These are phyloP conservation scores for Nemania diffusa DNA, from an alignment of 2,329 filamentous ascomycete species.

Conservation along the genomic window DNA sequence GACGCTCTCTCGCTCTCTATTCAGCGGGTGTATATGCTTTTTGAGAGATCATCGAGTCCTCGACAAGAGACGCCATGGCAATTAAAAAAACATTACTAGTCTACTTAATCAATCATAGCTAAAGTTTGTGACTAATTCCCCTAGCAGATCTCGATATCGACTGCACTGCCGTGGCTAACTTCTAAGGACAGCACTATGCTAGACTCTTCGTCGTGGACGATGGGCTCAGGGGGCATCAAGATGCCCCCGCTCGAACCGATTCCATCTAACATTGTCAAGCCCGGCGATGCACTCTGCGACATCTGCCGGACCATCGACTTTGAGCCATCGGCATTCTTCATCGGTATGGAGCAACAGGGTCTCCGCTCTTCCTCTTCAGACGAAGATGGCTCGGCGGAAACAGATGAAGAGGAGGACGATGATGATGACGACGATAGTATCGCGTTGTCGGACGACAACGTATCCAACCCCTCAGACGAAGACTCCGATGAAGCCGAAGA, in stretches of 20 bases:
- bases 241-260: slow-evolving; percentile 23
- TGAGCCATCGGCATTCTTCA: slow-evolving; percentile 11
- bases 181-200: not conserved
- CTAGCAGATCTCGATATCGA: not conserved
- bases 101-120: not conserved
- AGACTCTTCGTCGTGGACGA: slow-evolving; percentile 17
- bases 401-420: not conserved
- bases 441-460: slow-evolving; percentile 11
- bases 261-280: not conserved
- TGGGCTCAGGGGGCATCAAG: not conserved
- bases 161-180: not conserved
- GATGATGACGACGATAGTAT: slow-evolving; percentile 1
- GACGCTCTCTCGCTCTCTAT: no score
- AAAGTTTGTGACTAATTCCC: not conserved
- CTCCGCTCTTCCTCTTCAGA: not conserved
- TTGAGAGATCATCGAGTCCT: not conserved
- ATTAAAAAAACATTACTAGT: not conserved
- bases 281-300: slow-evolving; percentile 17
- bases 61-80: not conserved
- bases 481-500: not conserved
- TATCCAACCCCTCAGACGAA: not conserved
- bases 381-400: not conserved
- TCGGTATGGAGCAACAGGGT: not conserved
- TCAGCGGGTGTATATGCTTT: not conserved
- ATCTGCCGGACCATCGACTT: slow-evolving; percentile 21